Conservation (phyloP, 2,329 filamentous ascomycete species). For the Xylariaceae sp. region DNA sequence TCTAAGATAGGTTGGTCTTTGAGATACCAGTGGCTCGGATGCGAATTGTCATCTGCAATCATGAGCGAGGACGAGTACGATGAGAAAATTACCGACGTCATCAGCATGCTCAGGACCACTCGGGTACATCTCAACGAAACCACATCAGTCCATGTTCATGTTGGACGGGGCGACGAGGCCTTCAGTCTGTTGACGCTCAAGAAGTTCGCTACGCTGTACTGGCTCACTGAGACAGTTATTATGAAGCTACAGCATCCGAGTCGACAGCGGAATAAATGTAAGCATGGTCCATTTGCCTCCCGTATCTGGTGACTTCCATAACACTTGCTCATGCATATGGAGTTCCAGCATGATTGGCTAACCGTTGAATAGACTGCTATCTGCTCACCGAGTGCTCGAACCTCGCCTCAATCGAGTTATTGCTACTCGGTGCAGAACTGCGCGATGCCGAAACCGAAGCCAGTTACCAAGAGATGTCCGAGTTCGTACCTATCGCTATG, state of each 20-base stretch:
- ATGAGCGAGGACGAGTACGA: conserved; percentile 11
- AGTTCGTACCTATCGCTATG: too few relatives aligned
- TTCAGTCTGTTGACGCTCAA: conserved; percentile 23
- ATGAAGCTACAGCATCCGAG: conserved; percentile 21
- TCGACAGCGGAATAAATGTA: conserved; percentile 3
- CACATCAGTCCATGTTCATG: conserved; percentile 20
- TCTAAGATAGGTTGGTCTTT: not conserved
- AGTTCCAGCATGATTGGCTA: too few relatives aligned
- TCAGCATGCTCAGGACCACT: conserved; percentile 11
- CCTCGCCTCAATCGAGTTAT: too few relatives aligned
- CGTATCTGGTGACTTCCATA: too few relatives aligned
- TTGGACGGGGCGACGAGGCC: conserved; percentile 21
- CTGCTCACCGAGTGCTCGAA: too few relatives aligned
- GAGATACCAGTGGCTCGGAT: conserved; percentile 12
- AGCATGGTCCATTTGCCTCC: too few relatives aligned
- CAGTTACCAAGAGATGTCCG: conserved; percentile 1
- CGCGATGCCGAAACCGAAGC: too few relatives aligned
- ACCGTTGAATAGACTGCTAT: too few relatives aligned
- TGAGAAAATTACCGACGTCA: conserved; percentile 13
- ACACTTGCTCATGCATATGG: too few relatives aligned
- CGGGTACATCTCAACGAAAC: conserved; percentile 20
- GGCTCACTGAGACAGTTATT: conserved; percentile 15
- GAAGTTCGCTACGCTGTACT: conserved; percentile 18
- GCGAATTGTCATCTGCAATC: conserved; percentile 20
- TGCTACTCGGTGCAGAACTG: too few relatives aligned